Evolutionary conservation across 345 rosid species (phyloP).

Genomic region (Dipteronia sinensis): DNA sequence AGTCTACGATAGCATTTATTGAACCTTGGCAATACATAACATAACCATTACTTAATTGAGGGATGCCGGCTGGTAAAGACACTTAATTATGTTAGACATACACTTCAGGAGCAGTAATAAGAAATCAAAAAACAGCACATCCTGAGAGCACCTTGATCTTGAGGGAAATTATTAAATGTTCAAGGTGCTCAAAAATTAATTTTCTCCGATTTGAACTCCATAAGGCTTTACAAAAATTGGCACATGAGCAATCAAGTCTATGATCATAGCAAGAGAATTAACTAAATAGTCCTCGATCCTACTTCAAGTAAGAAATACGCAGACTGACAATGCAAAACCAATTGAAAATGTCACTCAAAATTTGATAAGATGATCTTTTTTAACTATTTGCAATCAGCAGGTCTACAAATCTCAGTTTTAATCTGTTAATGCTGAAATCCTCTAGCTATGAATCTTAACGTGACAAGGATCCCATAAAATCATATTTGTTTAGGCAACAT

Average conservation of each 20-base stretch:
- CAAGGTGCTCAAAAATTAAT: not conserved
- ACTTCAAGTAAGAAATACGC: too few species aligned
- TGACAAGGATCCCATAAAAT: not conserved
- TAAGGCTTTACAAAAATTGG: not conserved
- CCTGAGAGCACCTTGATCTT: not conserved
- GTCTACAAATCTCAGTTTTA: not conserved
- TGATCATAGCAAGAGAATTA: too few species aligned
- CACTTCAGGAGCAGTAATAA: too few species aligned
- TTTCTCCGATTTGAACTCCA: not conserved
- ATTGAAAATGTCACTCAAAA: not conserved
- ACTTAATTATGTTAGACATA: too few species aligned
- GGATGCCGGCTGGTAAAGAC: too few species aligned
- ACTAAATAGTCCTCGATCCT: too few species aligned
- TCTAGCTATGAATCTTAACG: not conserved
- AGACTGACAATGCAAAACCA: not conserved
- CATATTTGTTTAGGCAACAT: not conserved
- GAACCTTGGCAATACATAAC: slow-evolving; percentile 1
- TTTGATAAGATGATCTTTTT: not conserved
- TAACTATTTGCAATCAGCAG: slow-evolving; percentile 1
- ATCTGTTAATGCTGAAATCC: not conserved
- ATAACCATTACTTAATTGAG: not conserved
- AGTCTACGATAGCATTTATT: not conserved
- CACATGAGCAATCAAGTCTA: too few species aligned
- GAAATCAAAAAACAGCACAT: not conserved
- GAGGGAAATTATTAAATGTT: not conserved